phyloP scores from a whole-genome alignment of 1,284 basidiomycete genomes.

The Grifola frondosa region DNA sequence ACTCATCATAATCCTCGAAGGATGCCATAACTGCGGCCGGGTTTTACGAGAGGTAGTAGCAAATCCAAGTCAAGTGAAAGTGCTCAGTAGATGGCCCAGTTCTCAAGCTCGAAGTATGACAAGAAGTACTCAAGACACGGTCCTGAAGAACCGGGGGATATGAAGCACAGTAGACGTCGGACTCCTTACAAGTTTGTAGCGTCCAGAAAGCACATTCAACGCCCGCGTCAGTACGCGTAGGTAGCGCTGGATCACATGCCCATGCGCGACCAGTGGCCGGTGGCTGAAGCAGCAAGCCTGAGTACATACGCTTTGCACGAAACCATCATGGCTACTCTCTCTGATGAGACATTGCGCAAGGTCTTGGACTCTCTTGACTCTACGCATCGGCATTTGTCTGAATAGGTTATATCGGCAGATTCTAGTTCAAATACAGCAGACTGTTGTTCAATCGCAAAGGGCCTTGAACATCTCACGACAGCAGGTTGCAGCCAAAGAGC shows the following conservation, averaged over 20 bases:
- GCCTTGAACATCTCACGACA: constrained; percentile 70
- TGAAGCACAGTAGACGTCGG: no score
- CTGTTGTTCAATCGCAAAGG: constrained; percentile 79
- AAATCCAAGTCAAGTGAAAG: no score
- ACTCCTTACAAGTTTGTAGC: no score
- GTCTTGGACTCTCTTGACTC: constrained; percentile 39
- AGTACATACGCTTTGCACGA: constrained; percentile 5
- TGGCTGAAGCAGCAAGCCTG: constrained; percentile 3
- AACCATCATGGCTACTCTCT: constrained; percentile 64
- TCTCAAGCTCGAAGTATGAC: no score
- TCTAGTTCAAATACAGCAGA: constrained; percentile 85
- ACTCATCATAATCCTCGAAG: constrained; percentile 86
- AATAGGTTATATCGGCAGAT: constrained; percentile 52
- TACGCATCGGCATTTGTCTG: not conserved
- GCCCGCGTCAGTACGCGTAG: constrained; percentile 1
- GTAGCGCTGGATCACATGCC: no score
- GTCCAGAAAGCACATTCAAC: no score
- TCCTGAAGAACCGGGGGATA: no score
- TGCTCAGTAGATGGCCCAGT: no score
- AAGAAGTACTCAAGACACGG: no score
- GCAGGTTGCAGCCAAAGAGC: constrained; percentile 76
- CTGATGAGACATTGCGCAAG: constrained; percentile 87
- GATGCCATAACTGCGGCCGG: constrained; percentile 62
- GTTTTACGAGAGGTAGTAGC: not conserved
- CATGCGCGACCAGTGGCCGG: not conserved